Evolutionary conservation across 2,329 filamentous ascomycete genomes (phyloP).

Genomic region (Xylaria sp.): DNA sequence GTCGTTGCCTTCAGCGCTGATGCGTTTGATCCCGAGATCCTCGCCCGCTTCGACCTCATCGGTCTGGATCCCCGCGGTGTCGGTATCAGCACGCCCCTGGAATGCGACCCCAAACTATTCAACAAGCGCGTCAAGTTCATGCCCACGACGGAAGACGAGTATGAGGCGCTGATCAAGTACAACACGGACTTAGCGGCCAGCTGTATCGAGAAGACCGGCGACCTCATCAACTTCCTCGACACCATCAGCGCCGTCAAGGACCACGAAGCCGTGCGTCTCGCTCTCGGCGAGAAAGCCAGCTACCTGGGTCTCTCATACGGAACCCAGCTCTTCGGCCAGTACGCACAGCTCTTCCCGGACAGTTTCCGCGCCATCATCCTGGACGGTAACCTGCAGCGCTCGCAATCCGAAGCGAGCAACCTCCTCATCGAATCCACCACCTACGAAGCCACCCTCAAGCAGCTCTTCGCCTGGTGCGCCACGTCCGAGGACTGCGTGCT

Average conservation of each 20-base stretch:
- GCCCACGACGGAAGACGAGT: conserved; percentile 35
- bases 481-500: conserved; percentile 30
- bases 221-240: conserved; percentile 39
- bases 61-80: conserved; percentile 41
- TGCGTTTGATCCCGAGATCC: conserved; percentile 24
- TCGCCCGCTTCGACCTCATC: conserved; percentile 38
- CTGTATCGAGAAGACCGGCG: conserved; percentile 37
- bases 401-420: conserved; percentile 32
- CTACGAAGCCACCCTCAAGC: conserved; percentile 34
- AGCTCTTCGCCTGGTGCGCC: conserved; percentile 37
- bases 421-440: conserved; percentile 34
- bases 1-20: conserved; percentile 18
- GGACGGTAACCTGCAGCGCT: conserved; percentile 42
- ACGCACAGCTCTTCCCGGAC: conserved; percentile 41
- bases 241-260: conserved; percentile 33
- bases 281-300: conserved; percentile 26
- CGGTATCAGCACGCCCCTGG: conserved; percentile 36
- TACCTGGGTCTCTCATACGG: conserved; percentile 43
- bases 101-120: conserved; percentile 35
- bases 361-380: conserved; percentile 38
- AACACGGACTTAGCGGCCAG: conserved; percentile 37
- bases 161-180: conserved; percentile 34
- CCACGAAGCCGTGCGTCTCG: conserved; percentile 31
- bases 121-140: conserved; percentile 35
- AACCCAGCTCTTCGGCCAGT: conserved; percentile 39